Evolutionary conservation across 1,284 basidiomycete genomes (phyloP).

Genomic region (Pseudozyma hubeiensis): DNA sequence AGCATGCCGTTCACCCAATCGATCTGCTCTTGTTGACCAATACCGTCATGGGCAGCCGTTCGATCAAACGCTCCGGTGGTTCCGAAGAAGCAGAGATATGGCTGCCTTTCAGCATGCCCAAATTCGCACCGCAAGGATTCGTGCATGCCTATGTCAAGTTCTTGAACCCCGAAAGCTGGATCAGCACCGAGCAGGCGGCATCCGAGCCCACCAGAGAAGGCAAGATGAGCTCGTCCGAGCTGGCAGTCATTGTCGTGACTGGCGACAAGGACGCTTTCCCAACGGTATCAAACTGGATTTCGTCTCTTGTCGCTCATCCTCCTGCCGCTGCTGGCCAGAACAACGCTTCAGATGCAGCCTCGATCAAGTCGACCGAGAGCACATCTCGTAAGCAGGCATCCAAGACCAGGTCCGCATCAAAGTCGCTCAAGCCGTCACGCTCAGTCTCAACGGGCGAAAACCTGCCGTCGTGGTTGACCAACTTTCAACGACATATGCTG

Average conservation of each 20-base stretch:
- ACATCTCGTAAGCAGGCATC: background rate
- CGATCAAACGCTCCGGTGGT: slow-evolving; percentile 69
- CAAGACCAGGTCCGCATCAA: slow-evolving; percentile 9
- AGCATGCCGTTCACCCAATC: slow-evolving; percentile 89
- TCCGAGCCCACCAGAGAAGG: background rate
- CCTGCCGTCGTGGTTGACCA: slow-evolving; percentile 18
- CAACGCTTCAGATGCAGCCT: slow-evolving; percentile 8
- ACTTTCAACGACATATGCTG: slow-evolving; percentile 32
- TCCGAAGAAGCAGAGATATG: slow-evolving; percentile 80
- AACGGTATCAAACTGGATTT: slow-evolving; percentile 72
- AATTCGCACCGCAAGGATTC: slow-evolving; percentile 90
- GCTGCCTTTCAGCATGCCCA: slow-evolving; percentile 94
- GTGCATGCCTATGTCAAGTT: slow-evolving; percentile 92
- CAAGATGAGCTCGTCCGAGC: slow-evolving; percentile 28
- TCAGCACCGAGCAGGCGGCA: background rate
- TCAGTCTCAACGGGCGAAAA: background rate
- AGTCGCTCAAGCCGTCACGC: slow-evolving; percentile 1
- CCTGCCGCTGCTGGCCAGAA: background rate
- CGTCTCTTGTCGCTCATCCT: slow-evolving; percentile 70
- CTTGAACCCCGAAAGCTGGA: slow-evolving; percentile 67
- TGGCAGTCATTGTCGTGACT: slow-evolving; percentile 60
- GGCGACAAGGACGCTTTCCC: slow-evolving; percentile 59
- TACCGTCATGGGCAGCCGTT: slow-evolving; percentile 74
- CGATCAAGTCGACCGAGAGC: slow-evolving; percentile 1
- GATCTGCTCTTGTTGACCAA: slow-evolving; percentile 70